Percentiles rank a stretch among this genome's conserved stretches.
Conservation (phyloP, 306 rosid genomes). For the Crotalaria pallida region DNA sequence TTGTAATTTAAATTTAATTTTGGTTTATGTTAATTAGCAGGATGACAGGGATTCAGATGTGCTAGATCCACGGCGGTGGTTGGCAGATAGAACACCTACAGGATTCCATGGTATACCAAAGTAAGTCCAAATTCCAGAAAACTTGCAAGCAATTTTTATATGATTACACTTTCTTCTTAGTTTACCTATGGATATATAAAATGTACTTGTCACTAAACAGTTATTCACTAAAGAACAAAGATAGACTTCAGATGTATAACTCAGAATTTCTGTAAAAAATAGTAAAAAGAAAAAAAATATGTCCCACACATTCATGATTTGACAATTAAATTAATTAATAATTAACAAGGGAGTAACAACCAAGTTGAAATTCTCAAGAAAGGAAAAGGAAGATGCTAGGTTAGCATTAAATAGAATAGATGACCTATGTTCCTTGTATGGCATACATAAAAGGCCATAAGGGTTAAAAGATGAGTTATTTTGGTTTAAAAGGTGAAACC, state of each 20-base stretch:
- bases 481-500: no score
- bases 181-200: background rate
- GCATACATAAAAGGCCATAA: no score
- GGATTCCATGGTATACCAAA: constrained; percentile 20
- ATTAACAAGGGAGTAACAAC: background rate
- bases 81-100: constrained; percentile 24
- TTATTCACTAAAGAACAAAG: background rate
- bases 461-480: no score
- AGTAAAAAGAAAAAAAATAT: no score
- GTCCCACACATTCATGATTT: background rate
- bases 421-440: no score
- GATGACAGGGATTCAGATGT: constrained; percentile 31
- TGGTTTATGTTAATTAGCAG: constrained; percentile 27
- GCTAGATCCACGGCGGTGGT: constrained; percentile 12
- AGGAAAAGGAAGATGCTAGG: background rate
- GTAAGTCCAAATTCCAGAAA: constrained; percentile 27
- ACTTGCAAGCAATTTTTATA: background rate
- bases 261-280: background rate
- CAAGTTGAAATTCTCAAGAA: background rate
- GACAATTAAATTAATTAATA: no score
- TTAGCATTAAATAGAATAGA: no score
- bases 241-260: background rate
- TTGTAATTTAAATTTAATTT: background rate
- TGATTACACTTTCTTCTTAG: background rate
- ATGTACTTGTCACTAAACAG: background rate